Percentiles rank a stretch among this genome's conserved stretches.
Evolutionary conservation across 805 yeast species (phyloP).

Genomic region (Metschnikowia noctiluminum): DNA sequence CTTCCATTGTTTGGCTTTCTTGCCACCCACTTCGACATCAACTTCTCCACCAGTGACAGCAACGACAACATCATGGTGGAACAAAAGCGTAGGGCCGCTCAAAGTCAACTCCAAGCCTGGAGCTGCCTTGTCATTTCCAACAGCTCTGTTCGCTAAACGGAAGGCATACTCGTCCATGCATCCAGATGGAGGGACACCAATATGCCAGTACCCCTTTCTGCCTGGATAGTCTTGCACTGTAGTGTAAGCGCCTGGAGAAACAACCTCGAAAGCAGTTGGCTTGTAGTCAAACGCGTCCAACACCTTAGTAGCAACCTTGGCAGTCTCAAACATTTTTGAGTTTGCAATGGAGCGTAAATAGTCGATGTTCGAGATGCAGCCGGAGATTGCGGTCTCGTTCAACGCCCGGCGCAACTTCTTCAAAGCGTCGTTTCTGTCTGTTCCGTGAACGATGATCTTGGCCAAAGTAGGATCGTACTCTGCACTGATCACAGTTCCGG

Average conservation of each 20-base stretch:
- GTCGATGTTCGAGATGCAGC: slow-evolving; percentile 87
- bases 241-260: slow-evolving; percentile 91
- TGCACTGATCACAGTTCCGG: slow-evolving; percentile 83
- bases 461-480: slow-evolving; percentile 97
- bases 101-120: slow-evolving; percentile 91
- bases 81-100: slow-evolving; percentile 78
- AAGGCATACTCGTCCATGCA: slow-evolving; percentile 96
- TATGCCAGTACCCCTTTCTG: slow-evolving; percentile 79
- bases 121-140: slow-evolving; percentile 77
- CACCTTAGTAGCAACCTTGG: slow-evolving; percentile 82
- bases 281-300: slow-evolving; percentile 76
- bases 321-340: slow-evolving; percentile 79
- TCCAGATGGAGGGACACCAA: slow-evolving; percentile 98
- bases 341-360: slow-evolving; percentile 82
- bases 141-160: slow-evolving; percentile 84
- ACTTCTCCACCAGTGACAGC: slow-evolving; percentile 86
- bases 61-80: slow-evolving; percentile 76
- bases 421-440: slow-evolving; percentile 82
- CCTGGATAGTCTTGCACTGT: slow-evolving; percentile 96
- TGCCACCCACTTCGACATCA: slow-evolving; percentile 63
- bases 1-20: slow-evolving; percentile 56
- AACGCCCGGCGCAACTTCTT: slow-evolving; percentile 73
- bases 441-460: slow-evolving; percentile 92
- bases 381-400: slow-evolving; percentile 81
- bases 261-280: slow-evolving; percentile 81